Evolutionary conservation across 805 yeast species (phyloP).

Genomic region (Metschnikowia lochheadii): DNA sequence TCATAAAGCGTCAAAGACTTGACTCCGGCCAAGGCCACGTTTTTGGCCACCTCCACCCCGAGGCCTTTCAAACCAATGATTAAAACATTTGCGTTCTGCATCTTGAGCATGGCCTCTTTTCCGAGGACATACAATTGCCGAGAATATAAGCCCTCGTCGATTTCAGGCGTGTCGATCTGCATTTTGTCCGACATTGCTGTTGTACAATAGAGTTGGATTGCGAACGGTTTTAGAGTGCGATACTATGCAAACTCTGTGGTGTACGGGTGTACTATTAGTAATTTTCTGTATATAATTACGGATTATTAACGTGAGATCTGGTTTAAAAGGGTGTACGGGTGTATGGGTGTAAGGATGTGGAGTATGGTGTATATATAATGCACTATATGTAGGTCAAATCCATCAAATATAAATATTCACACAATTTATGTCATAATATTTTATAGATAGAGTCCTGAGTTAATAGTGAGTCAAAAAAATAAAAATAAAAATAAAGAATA

Average conservation of each 20-base stretch:
- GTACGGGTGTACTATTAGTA: neutral
- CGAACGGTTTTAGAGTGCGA: neutral
- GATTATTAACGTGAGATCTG: no score
- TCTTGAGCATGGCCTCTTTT: constrained; percentile 95
- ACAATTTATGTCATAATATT: no score
- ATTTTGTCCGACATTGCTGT: constrained; percentile 22
- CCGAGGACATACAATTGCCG: constrained; percentile 96
- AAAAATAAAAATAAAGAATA: no score
- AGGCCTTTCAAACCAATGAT: constrained; percentile 87
- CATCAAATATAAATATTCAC: no score
- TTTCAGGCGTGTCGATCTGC: constrained; percentile 47
- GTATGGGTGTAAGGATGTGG: no score
- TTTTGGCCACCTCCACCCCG: constrained; percentile 95
- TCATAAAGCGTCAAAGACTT: constrained; percentile 85
- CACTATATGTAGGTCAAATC: no score
- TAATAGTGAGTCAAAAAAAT: no score
- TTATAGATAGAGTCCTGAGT: no score
- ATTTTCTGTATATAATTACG: no score
- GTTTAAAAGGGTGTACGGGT: no score
- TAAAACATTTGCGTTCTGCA: constrained; percentile 92
- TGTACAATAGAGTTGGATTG: neutral
- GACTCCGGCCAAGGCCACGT: constrained; percentile 95
- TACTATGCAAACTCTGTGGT: neutral
- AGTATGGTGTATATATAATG: no score
- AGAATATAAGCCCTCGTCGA: constrained; percentile 93